phyloP scores from a whole-genome alignment of 1,139 yeast species.

The Sugiyamaella sp. region DNA sequence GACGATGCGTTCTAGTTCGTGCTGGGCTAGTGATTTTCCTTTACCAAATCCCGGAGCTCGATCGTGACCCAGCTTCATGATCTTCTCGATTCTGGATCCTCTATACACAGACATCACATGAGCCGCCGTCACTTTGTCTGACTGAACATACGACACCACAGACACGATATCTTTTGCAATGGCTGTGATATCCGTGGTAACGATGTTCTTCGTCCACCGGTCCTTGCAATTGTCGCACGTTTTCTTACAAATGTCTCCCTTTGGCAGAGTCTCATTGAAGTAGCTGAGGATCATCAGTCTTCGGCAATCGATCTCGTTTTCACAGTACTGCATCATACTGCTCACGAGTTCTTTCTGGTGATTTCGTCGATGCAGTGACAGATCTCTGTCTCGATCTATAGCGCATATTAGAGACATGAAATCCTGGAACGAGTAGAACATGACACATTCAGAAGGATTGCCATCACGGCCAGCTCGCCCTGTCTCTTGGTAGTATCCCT shows the following conservation, averaged over 20 bases:
- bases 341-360: conserved; percentile 76
- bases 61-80: conserved; percentile 66
- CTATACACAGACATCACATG: conserved; percentile 83
- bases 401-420: conserved; percentile 44
- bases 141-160: conserved; percentile 60
- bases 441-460: conserved; percentile 70
- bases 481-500: conserved; percentile 96
- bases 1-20: conserved; percentile 76
- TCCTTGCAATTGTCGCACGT: conserved; percentile 85
- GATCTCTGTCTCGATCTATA: conserved; percentile 6
- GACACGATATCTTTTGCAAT: conserved; percentile 62
- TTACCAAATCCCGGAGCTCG: conserved; percentile 63
- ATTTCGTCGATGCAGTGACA: conserved; percentile 55
- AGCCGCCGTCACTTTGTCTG: conserved; percentile 68
- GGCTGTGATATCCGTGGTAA: conserved; percentile 69
- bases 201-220: conserved; percentile 49
- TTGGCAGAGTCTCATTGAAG: conserved; percentile 75
- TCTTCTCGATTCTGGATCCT: conserved; percentile 69
- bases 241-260: conserved; percentile 63
- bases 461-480: conserved; percentile 99
- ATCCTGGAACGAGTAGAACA: conserved; percentile 80
- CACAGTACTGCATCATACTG: conserved; percentile 90
- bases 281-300: conserved; percentile 86
- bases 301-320: conserved; percentile 87
- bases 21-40: conserved; percentile 63